Base-by-base conservation (phyloP, 2,329 filamentous ascomycete genomes). In the Corniculantispora saksenae region DNA sequence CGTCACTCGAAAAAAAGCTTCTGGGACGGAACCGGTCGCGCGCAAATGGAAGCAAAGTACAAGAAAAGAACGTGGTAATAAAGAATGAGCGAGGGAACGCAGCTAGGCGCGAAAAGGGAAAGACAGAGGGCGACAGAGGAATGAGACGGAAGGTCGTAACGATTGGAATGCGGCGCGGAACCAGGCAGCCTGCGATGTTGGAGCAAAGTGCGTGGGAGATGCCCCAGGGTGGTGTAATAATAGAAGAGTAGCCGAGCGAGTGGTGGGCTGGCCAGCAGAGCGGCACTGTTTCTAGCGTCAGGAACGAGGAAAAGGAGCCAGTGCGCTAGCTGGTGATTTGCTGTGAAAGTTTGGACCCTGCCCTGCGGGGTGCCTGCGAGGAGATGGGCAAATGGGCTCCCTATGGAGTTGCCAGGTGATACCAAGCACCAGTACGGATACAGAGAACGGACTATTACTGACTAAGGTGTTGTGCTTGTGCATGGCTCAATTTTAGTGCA, bases 51-150 rank as follows among this genome's bases (percentile, higher is more conserved):
- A 15, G 38, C 21, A 3, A 13, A 25, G 19, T 45, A 32, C 38
- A 32, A 43, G 17, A 63, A 45, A 27, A 48, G 38, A 47, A 55
- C 8, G 47, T 3, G 19, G 35, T 3, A 35, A 19, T 7, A 17
- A 48, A 56, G 60, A 63, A 54, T 54, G 60, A 63, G 51, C 51
- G 51, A 63, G 51, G 40, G 27, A 55, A 55, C 27, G 60, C 51
- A 48, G 60, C 60, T 55, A 55, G 60, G 25, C 60, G 50, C 40
- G 35, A 53, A 32, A 29, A 53, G 27, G 40, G 60, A 63, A 63
- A 25, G 60, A 56, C 51, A 21, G 50, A 48, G 13, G 23, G 19
- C 15, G 50, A 27, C 38, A 32, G 21, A 56, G 51, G 60, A 63
- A 38, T 47, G n/a, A n/a, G 25, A 43, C n/a, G 60, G 40, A 47